phyloP scores from a whole-genome alignment of 2,329 filamentous ascomycete species.

The Onygenales sp. region DNA sequence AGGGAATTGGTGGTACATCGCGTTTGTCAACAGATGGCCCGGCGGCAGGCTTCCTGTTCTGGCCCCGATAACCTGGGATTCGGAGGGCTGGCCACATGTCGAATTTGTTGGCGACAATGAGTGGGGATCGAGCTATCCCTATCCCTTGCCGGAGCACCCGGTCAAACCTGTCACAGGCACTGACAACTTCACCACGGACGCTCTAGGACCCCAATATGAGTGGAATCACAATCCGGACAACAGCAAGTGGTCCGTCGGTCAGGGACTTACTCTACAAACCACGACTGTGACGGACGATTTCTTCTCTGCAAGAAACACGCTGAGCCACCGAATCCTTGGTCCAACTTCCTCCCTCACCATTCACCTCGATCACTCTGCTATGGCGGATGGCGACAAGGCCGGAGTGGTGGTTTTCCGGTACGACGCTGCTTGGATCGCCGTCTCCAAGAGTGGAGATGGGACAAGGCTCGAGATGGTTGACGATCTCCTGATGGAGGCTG shows the following conservation, averaged over 20 bases:
- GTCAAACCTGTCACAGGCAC: slow-evolving; percentile 23
- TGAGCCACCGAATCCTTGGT: slow-evolving; percentile 33
- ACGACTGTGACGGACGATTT: slow-evolving; percentile 45
- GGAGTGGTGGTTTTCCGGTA: slow-evolving; percentile 48
- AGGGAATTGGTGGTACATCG: slow-evolving; percentile 51
- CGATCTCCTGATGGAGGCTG: slow-evolving; percentile 25
- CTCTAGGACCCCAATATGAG: slow-evolving; percentile 43
- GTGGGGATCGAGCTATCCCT: slow-evolving; percentile 40
- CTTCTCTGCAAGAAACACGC: slow-evolving; percentile 32
- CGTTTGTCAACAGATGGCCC: slow-evolving; percentile 48
- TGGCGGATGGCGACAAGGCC: slow-evolving; percentile 43
- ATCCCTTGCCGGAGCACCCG: slow-evolving; percentile 12
- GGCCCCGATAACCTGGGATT: slow-evolving; percentile 44
- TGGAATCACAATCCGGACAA: slow-evolving; percentile 55
- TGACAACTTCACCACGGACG: slow-evolving; percentile 37
- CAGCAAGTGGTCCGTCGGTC: slow-evolving; percentile 34
- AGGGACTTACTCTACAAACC: slow-evolving; percentile 39
- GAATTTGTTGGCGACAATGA: slow-evolving; percentile 33
- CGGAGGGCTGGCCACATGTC: slow-evolving; percentile 44
- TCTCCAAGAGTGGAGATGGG: slow-evolving; percentile 31
- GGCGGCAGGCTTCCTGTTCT: slow-evolving; percentile 49
- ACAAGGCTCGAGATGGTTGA: slow-evolving; percentile 25
- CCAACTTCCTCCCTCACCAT: slow-evolving; percentile 40
- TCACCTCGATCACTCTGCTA: slow-evolving; percentile 38
- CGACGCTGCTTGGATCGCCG: slow-evolving; percentile 43